Conservation (phyloP, 164 flowering plant species). For the Annona squamosa region DNA sequence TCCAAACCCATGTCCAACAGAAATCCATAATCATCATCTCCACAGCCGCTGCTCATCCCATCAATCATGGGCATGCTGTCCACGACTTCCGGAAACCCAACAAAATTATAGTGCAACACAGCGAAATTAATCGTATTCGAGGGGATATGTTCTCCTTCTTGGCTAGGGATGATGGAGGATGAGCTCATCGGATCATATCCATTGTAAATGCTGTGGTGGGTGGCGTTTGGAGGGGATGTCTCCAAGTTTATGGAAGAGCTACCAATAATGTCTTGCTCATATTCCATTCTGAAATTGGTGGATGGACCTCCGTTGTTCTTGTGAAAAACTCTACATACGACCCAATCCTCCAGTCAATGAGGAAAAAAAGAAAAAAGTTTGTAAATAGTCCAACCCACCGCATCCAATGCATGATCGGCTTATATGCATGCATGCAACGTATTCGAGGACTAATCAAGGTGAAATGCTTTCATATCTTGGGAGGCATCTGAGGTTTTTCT, state of each 20-base stretch:
- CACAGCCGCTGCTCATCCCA: slow-evolving; percentile 12
- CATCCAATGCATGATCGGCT: no score
- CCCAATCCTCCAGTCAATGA: slow-evolving; percentile 75
- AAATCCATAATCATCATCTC: slow-evolving; percentile 38
- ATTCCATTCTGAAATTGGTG: slow-evolving; percentile 12
- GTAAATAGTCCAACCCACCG: neutral
- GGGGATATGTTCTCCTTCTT: slow-evolving; percentile 12
- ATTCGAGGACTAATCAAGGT: neutral
- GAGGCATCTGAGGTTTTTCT: slow-evolving; percentile 56
- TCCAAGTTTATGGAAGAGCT: slow-evolving; percentile 10
- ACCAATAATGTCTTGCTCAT: slow-evolving; percentile 15
- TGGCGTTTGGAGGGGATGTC: slow-evolving; percentile 13
- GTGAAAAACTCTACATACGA: slow-evolving; percentile 70
- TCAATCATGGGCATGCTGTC: slow-evolving; percentile 9
- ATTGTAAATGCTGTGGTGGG: slow-evolving; percentile 8
- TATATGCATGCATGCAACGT: no score
- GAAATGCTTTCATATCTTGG: slow-evolving; percentile 35
- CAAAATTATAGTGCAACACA: slow-evolving; percentile 16
- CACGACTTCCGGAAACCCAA: slow-evolving; percentile 15
- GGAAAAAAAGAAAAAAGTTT: neutral
- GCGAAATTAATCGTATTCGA: slow-evolving; percentile 19
- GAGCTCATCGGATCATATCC: slow-evolving; percentile 15
- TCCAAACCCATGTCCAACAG: slow-evolving; percentile 44
- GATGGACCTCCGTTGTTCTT: slow-evolving; percentile 37
- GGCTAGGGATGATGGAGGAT: slow-evolving; percentile 12